Conservation (phyloP, 352 stramenopile species). For the Pythium phragmitis region DNA sequence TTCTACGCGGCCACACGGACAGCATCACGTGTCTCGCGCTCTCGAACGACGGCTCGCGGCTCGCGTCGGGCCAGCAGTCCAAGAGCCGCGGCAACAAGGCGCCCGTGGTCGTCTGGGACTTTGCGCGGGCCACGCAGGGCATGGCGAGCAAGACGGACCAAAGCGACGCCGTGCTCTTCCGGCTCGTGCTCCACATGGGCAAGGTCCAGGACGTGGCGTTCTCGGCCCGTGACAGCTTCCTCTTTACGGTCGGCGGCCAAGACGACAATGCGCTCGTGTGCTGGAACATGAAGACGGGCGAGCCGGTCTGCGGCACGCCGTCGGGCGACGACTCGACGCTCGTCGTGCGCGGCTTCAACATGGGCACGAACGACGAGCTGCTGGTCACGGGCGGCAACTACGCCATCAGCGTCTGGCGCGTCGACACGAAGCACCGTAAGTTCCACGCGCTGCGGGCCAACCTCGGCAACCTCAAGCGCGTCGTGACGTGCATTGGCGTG, state of each 20-base stretch:
- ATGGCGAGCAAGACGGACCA: constrained; percentile 66
- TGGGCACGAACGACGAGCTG: constrained; percentile 83
- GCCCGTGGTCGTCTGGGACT: constrained; percentile 95
- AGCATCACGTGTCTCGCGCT: constrained; percentile 92
- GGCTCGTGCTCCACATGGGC: constrained; percentile 95
- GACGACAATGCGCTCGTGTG: constrained; percentile 97
- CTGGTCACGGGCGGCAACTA: constrained; percentile 96
- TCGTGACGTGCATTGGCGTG: constrained; percentile 93
- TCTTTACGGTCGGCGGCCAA: constrained; percentile 93
- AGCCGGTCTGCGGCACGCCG: constrained; percentile 91
- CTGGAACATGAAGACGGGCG: constrained; percentile 90
- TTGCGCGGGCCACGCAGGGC: constrained; percentile 76
- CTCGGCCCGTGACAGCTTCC: constrained; percentile 79
- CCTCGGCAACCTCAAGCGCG: constrained; percentile 92
- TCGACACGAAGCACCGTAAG: constrained; percentile 89
- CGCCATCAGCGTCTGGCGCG: constrained; percentile 88
- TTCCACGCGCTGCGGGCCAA: constrained; percentile 93
- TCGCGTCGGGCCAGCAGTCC: constrained; percentile 91
- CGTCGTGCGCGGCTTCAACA: constrained; percentile 86
- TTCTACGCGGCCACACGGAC: constrained; percentile 92
- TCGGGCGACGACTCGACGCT: constrained; percentile 93
- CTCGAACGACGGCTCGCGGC: constrained; percentile 86
- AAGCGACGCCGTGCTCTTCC: constrained; percentile 81
- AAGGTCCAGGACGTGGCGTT: constrained; percentile 94
- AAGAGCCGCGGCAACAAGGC: constrained; percentile 94